Evolutionary conservation across 306 rosid genomes (phyloP), one percentile per base, ranked within the genome.

Genomic region (Sicyos baderoa): DNA sequence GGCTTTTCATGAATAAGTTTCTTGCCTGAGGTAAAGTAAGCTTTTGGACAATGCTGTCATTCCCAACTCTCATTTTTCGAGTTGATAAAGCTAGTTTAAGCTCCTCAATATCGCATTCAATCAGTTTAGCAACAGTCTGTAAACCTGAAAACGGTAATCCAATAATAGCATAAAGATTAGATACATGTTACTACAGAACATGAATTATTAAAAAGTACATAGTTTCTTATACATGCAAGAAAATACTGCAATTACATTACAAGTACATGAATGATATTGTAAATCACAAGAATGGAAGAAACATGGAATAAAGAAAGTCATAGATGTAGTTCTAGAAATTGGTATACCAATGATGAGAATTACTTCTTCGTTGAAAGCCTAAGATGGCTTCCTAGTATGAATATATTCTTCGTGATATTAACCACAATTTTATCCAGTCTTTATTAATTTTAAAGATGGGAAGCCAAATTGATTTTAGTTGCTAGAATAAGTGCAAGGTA

Each of bases 1-100:
- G 29, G 66, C 14, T 45, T 37, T 25, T 58, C 58, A 54, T 5
- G 54, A 27, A 52, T n/a, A 75, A 58, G 74, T 60, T 78, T 68
- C 83, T 87, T 83, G 87, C 99, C 86, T 94, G 99, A 50, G 99
- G 80, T 44, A 78, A 74, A 0, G 87, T 94, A 75, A 94, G 80
- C 90, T 86, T 88, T 80, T 94, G 97, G 75, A 94, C 86, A 67
- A 94, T 94, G 82, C 15, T 90, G 64, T 94, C 99, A 72, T 80
- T 88, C 47, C 96, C 91, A 79, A 90, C 95, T 80, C 82, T 86
- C 99, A 94, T 94, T 66, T 88, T 94, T 67, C 95, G 95, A 82
- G 87, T 88, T 69, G 96, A 81, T 78, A 94, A 82, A 71, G 99
- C 84, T 75, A 85, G 74, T 70, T 85, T 84, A 70, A 94, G 95